Percentiles rank a stretch among this genome's conserved stretches.
These are phyloP conservation scores for Chalciporus sp. DNA, from an alignment of 1,284 basidiomycete species.

Conservation along the genomic window DNA sequence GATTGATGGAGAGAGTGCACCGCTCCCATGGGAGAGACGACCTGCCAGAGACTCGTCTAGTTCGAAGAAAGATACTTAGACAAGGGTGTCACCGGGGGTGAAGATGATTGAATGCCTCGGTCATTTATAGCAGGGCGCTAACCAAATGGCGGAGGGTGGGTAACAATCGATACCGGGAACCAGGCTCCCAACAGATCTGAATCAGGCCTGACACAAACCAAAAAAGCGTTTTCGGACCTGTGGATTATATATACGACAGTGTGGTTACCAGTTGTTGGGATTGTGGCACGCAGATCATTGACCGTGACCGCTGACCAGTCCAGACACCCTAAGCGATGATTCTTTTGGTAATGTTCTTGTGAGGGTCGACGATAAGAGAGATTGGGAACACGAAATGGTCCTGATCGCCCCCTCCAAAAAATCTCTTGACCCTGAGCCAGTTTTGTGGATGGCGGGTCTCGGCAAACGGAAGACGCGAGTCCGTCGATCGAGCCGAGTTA, in stretches of 20 bases:
- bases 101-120: not conserved
- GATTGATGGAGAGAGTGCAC: not conserved
- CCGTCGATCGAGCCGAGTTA: not conserved
- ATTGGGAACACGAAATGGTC: not conserved
- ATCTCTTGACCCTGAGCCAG: not conserved
- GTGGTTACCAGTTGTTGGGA: too few relatives aligned
- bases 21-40: not conserved
- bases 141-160: not conserved
- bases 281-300: too few relatives aligned
- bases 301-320: too few relatives aligned
- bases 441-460: too few relatives aligned
- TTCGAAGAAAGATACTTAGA: not conserved
- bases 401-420: not conserved
- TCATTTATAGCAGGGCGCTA: constrained; percentile 9
- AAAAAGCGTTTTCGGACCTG: too few relatives aligned
- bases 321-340: not conserved
- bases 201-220: too few relatives aligned
- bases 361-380: too few relatives aligned
- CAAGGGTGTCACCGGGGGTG: not conserved
- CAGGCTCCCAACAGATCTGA: too few relatives aligned
- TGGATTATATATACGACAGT: too few relatives aligned
- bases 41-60: not conserved
- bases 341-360: not conserved
- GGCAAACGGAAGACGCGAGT: not conserved
- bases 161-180: not conserved